Conservation (phyloP, 805 yeast species). For the Saccharomycopsis fibuligera region DNA sequence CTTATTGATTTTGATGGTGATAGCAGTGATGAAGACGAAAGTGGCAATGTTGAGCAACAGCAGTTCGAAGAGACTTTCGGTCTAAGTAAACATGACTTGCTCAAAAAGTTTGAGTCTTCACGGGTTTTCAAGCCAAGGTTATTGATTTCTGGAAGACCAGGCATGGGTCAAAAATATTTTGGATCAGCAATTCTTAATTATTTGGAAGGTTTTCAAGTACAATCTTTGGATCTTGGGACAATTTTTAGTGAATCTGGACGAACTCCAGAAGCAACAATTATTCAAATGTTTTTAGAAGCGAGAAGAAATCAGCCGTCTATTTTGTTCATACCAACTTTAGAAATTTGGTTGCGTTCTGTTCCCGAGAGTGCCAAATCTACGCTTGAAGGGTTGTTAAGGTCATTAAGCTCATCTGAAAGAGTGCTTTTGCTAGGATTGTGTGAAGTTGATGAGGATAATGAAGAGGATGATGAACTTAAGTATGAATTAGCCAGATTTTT, state of each 20-base stretch:
- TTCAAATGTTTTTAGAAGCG: conserved; percentile 82
- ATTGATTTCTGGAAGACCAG: conserved; percentile 62
- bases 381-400: conserved; percentile 59
- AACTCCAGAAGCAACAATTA: conserved; percentile 76
- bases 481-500: conserved; percentile 40
- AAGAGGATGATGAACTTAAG: background rate
- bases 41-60: conserved; percentile 23
- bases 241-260: conserved; percentile 72
- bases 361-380: conserved; percentile 68
- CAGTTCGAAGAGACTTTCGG: conserved; percentile 36
- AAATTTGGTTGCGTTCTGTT: conserved; percentile 65
- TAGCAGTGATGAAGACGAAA: conserved; percentile 17
- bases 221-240: conserved; percentile 73
- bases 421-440: conserved; percentile 70
- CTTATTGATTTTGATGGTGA: conserved; percentile 18
- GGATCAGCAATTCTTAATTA: conserved; percentile 75
- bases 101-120: conserved; percentile 43
- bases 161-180: conserved; percentile 83
- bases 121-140: conserved; percentile 80
- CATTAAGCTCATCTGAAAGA: conserved; percentile 64
- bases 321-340: conserved; percentile 74
- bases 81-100: conserved; percentile 59
- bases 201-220: conserved; percentile 86
- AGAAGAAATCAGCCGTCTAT: conserved; percentile 86
- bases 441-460: conserved; percentile 36